Conservation (phyloP, 371 early-diverging fungal genomes). For the Mucor racemosus region DNA sequence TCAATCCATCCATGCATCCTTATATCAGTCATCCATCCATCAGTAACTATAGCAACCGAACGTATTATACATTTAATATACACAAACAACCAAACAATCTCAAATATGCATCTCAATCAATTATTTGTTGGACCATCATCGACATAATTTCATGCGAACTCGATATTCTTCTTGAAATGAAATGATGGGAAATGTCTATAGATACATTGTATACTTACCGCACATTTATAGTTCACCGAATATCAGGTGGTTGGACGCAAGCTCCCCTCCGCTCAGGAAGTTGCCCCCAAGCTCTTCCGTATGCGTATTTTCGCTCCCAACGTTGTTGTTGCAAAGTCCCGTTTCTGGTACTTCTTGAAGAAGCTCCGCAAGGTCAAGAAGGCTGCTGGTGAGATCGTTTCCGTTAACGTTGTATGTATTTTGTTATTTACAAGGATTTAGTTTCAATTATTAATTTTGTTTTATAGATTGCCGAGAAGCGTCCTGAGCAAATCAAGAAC, state of each 20-base stretch:
- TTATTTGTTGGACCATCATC: no score
- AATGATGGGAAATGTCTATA: neutral
- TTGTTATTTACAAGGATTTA: neutral
- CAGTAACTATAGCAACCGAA: neutral
- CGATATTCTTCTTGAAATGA: constrained; percentile 1
- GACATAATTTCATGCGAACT: neutral
- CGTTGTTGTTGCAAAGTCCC: constrained; percentile 97
- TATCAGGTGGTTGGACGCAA: constrained; percentile 94
- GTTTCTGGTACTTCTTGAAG: constrained; percentile 99
- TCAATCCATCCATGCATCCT: neutral
- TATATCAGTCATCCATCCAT: constrained; percentile 15
- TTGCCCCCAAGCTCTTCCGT: constrained; percentile 96
- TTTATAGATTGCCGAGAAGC: constrained; percentile 92
- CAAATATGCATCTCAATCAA: no score
- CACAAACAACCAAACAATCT: neutral
- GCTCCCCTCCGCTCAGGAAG: constrained; percentile 92
- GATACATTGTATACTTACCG: neutral
- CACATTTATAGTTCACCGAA: constrained; percentile 63
- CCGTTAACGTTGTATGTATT: constrained; percentile 87
- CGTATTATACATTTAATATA: no score
- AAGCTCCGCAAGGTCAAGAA: constrained; percentile 99
- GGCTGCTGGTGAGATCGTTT: constrained; percentile 96
- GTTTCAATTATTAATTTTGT: neutral
- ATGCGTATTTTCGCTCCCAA: constrained; percentile 99
- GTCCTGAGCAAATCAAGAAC: constrained; percentile 96